Conservation (phyloP, 164 flowering plant species). For the Magnolia officinalis region DNA sequence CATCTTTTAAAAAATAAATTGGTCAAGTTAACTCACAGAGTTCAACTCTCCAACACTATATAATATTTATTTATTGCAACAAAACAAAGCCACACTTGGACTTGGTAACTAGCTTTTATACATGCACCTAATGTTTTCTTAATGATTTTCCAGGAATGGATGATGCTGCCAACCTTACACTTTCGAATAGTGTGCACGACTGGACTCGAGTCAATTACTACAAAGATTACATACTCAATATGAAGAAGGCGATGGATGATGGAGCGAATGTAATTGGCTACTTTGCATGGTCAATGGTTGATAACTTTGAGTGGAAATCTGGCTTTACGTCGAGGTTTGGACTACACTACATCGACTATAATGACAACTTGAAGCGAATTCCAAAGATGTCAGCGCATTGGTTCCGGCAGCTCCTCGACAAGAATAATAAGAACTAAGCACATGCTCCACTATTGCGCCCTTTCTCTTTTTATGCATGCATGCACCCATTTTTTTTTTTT, state of each 20-base stretch:
- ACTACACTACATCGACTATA: slow-evolving; percentile 7
- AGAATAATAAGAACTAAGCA: too few species aligned
- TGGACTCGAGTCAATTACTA: slow-evolving; percentile 55
- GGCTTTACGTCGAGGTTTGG: slow-evolving; percentile 16
- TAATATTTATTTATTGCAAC: neutral
- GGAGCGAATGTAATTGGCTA: slow-evolving; percentile 9
- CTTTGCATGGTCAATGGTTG: slow-evolving; percentile 18
- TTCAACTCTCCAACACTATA: too few species aligned
- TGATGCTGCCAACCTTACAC: slow-evolving; percentile 60
- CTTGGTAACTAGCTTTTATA: too few species aligned
- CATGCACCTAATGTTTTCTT: neutral
- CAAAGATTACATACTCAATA: slow-evolving; percentile 42
- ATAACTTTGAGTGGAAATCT: slow-evolving; percentile 16
- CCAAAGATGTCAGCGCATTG: slow-evolving; percentile 13
- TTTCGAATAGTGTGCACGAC: slow-evolving; percentile 54
- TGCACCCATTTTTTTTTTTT: too few species aligned
- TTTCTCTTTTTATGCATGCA: too few species aligned
- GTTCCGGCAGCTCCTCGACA: neutral
- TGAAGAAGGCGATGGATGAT: slow-evolving; percentile 58
- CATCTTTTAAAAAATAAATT: too few species aligned
- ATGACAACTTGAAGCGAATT: neutral
- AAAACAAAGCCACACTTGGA: too few species aligned
- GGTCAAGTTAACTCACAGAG: too few species aligned
- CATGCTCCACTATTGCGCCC: too few species aligned
- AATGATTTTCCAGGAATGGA: slow-evolving; percentile 60